Conservation (phyloP, 2,329 filamentous ascomycete species). For the Botryotinia calthae region DNA sequence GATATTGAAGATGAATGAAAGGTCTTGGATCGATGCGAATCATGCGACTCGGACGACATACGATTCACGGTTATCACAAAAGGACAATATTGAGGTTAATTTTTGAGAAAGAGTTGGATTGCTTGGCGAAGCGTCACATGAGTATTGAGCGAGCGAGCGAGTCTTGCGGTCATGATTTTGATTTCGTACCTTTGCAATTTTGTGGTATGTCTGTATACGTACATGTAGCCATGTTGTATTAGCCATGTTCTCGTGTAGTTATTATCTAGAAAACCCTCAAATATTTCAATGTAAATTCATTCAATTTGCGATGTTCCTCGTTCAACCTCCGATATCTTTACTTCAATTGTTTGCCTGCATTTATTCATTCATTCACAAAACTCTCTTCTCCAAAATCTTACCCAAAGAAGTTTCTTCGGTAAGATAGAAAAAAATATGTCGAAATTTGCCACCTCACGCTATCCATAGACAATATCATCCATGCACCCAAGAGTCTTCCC, state of each 20-base stretch:
- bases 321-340: not conserved
- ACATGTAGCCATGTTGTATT: not conserved
- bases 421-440: not conserved
- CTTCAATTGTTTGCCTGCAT: not conserved
- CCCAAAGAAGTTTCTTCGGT: not conserved
- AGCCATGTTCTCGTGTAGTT: not conserved
- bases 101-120: not conserved
- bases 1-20: not conserved
- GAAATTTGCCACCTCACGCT: not conserved
- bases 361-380: not conserved
- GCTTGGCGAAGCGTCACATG: not conserved
- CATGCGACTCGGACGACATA: not conserved
- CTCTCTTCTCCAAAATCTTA: not conserved
- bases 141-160: not conserved
- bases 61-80: not conserved
- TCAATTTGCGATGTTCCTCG: not conserved
- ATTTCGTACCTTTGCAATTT: not conserved
- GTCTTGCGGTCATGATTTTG: not conserved
- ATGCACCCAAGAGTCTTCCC: not conserved
- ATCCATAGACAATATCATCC: not conserved
- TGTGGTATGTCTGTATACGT: not conserved
- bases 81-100: not conserved
- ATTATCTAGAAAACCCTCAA: not conserved
- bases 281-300: not conserved
- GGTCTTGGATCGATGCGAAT: not conserved